Evolutionary conservation across 73 alveolate species (phyloP).

Genomic region (Breviolum minutum): DNA sequence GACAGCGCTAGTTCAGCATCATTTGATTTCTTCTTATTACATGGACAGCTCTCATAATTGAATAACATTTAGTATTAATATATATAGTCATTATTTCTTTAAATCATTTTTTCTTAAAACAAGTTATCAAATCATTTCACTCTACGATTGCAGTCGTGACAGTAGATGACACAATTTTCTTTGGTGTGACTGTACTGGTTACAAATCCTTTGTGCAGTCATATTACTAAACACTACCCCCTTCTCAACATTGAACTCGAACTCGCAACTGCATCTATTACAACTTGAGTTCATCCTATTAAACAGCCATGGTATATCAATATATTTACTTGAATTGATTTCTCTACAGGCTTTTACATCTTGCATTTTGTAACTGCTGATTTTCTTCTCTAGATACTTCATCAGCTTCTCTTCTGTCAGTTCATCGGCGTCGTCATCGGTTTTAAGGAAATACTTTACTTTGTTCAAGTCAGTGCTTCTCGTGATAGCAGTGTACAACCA

Average conservation of each 20-base stretch:
- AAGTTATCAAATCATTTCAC: neutral
- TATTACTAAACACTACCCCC: neutral
- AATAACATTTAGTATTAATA: neutral
- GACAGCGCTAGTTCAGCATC: neutral
- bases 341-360: no score
- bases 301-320: no score
- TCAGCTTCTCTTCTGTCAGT: no score
- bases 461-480: no score
- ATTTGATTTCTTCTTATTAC: neutral
- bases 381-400: no score
- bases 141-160: neutral
- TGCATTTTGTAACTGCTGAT: no score
- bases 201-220: neutral
- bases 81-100: constrained; percentile 3
- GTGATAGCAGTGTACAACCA: no score
- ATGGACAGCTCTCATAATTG: neutral
- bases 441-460: no score
- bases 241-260: constrained; percentile 6
- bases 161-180: neutral
- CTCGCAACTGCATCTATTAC: constrained; percentile 45
- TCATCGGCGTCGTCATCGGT: no score
- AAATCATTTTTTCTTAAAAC: neutral
- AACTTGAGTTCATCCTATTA: no score
- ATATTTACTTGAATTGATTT: no score
- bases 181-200: neutral